Percentiles rank a stretch among this genome's conserved stretches.
Conservation (phyloP, 257 asterid species). For the Nicotiana attenuata region DNA sequence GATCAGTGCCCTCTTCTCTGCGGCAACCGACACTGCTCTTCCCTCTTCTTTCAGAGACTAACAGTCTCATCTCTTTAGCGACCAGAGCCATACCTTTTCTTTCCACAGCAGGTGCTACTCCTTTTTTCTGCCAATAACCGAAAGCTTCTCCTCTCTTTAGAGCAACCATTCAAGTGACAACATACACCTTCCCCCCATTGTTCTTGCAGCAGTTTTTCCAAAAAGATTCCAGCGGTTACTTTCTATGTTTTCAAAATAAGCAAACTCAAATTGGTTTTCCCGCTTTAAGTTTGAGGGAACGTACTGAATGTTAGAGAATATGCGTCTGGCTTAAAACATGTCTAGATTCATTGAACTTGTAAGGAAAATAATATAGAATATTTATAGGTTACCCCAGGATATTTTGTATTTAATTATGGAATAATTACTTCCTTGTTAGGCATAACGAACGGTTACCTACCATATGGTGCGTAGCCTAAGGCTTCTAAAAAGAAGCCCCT, state of each 20-base stretch:
- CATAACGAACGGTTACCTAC: not conserved
- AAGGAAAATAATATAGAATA: not conserved
- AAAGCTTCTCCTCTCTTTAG: not conserved
- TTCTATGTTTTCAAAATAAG: not conserved
- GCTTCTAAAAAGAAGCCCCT: not conserved
- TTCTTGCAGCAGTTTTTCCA: conserved; percentile 6
- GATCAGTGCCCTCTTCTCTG: not conserved
- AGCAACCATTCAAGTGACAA: not conserved
- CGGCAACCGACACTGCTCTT: not conserved
- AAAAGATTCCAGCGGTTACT: not conserved
- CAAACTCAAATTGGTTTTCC: not conserved
- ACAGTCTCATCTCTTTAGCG: not conserved
- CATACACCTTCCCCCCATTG: not conserved
- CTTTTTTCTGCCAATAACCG: not conserved
- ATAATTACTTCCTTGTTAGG: not conserved
- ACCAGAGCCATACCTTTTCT: not conserved
- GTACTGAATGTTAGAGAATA: not conserved
- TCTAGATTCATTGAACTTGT: not conserved
- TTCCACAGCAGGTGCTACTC: not conserved
- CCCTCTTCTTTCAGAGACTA: not conserved
- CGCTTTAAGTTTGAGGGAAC: not conserved
- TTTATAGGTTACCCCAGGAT: not conserved
- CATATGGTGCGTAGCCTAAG: not conserved
- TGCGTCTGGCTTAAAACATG: not conserved
- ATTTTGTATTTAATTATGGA: not conserved